Evolutionary conservation across 225 moss, liverwort and hornwort species (phyloP).

Genomic region (Asterella californica): DNA sequence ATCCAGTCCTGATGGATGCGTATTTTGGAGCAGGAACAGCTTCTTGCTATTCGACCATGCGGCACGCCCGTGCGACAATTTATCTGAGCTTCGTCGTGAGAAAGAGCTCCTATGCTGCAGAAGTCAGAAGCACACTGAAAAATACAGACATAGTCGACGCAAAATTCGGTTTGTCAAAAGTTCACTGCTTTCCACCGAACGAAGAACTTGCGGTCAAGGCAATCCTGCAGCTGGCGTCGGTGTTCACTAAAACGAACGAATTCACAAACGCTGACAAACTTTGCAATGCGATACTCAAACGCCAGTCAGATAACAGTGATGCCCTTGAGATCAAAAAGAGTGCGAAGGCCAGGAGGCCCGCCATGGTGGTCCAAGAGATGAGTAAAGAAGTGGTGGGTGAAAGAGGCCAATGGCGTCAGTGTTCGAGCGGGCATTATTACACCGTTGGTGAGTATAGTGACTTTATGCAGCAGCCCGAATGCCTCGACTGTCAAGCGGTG

Average conservation of each 20-base stretch:
- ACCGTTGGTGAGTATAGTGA: constrained; percentile 47
- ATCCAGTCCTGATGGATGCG: constrained; percentile 38
- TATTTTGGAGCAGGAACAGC: constrained; percentile 33
- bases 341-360: background rate
- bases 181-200: background rate
- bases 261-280: constrained; percentile 30
- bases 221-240: constrained; percentile 34
- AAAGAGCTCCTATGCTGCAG: constrained; percentile 19
- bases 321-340: constrained; percentile 24
- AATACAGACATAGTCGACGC: background rate
- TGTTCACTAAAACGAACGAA: background rate
- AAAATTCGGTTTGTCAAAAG: background rate
- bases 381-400: constrained; percentile 23
- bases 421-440: constrained; percentile 45
- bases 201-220: constrained; percentile 2
- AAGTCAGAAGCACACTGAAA: background rate
- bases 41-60: background rate
- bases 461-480: constrained; percentile 21
- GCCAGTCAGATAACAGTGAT: constrained; percentile 12
- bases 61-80: background rate
- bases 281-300: constrained; percentile 31
- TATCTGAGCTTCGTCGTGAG: constrained; percentile 22
- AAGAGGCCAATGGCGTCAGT: constrained; percentile 39
- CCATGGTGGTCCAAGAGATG: constrained; percentile 32
- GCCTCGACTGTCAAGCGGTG: constrained; percentile 41